Evolutionary conservation across 2,329 filamentous ascomycete species (phyloP).

Genomic region (Aspergillus chevalieri): DNA sequence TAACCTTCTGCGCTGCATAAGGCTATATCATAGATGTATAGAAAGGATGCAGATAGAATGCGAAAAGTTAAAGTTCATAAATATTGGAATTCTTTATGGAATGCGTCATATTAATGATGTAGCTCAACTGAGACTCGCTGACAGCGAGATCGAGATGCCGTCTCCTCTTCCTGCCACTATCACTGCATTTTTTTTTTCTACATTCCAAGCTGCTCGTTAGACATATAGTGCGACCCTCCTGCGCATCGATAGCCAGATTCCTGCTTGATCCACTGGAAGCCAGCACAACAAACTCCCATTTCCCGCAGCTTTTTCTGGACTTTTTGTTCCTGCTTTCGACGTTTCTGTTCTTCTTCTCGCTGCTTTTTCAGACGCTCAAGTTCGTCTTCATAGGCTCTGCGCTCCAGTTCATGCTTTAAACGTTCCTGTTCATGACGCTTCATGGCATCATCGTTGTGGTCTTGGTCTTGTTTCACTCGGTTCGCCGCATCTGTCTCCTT

Average conservation of each 20-base stretch:
- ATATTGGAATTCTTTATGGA: too few species aligned
- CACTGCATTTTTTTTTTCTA: background rate
- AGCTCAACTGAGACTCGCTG: too few species aligned
- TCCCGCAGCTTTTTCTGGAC: conserved; percentile 44
- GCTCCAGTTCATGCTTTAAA: conserved; percentile 16
- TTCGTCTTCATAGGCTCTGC: conserved; percentile 24
- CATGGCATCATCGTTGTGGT: conserved; percentile 10
- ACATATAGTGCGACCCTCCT: conserved; percentile 54
- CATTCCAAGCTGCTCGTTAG: conserved; percentile 22
- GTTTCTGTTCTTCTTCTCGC: conserved; percentile 29
- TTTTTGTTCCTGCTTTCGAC: conserved; percentile 32
- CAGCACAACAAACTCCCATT: conserved; percentile 52
- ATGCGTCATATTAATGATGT: too few species aligned
- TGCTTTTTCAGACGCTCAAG: conserved; percentile 36
- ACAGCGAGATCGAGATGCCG: too few species aligned
- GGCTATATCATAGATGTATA: too few species aligned
- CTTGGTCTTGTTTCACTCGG: conserved; percentile 1
- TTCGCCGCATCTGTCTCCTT: background rate
- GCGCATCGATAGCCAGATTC: conserved; percentile 55
- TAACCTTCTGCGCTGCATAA: too few species aligned
- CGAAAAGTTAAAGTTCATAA: too few species aligned
- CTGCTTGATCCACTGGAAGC: conserved; percentile 59
- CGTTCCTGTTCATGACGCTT: conserved; percentile 28
- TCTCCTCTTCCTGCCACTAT: background rate
- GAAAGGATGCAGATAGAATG: too few species aligned